phyloP scores from a whole-genome alignment of 1,284 basidiomycete species.

The Sporisorium reilianum region DNA sequence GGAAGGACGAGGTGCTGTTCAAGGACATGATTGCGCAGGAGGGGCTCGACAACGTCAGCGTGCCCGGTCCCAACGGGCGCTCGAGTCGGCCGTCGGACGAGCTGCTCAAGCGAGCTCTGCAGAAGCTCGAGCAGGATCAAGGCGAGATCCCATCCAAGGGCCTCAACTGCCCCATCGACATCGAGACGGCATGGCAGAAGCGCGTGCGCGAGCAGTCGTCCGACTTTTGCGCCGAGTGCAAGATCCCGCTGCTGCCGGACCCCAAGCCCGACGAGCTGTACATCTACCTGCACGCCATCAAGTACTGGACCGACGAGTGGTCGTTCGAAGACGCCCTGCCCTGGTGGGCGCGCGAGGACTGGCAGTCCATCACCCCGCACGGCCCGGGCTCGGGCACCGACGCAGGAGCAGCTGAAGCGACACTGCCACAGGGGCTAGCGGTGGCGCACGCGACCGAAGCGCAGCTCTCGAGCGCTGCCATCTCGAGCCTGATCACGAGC shows the following conservation, averaged over 20 bases:
- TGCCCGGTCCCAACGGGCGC: conserved; percentile 63
- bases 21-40: conserved; percentile 57
- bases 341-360: conserved; percentile 65
- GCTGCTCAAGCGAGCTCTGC: conserved; percentile 35
- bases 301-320: conserved; percentile 69
- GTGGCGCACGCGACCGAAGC: conserved; percentile 27
- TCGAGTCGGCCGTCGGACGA: conserved; percentile 46
- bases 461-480: conserved; percentile 23
- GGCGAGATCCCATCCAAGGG: conserved; percentile 37
- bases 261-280: conserved; percentile 63
- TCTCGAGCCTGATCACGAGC: conserved; percentile 41
- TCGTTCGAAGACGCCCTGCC: conserved; percentile 66
- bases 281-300: conserved; percentile 69
- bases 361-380: conserved; percentile 38
- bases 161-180: conserved; percentile 43
- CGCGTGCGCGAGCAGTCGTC: conserved; percentile 41
- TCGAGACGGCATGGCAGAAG: conserved; percentile 53
- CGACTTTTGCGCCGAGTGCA: conserved; percentile 63
- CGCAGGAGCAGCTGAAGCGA: conserved; percentile 19
- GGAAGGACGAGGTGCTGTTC: conserved; percentile 67
- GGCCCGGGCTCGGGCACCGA: conserved; percentile 13
- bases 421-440: conserved; percentile 24
- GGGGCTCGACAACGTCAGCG: conserved; percentile 57
- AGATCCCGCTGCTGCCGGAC: conserved; percentile 62
- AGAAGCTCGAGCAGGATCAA: conserved; percentile 35